Base-by-base conservation (phyloP, 1,139 yeast species). In the Diutina mesorugosa region DNA sequence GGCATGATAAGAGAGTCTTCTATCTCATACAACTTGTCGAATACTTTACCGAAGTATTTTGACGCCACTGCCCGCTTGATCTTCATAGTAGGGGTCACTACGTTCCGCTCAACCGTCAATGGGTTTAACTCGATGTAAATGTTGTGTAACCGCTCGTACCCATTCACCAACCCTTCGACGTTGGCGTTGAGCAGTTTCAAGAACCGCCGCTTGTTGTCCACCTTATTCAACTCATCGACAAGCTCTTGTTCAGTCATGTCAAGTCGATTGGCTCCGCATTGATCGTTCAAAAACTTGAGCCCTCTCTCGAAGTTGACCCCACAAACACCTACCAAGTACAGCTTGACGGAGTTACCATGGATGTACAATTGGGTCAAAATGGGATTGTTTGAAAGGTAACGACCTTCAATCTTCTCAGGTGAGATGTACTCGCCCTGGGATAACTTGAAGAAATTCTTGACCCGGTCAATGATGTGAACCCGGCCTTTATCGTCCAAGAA, bases 281-380 rank as follows among this genome's bases (percentile, higher is more conserved):
- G 41, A 12, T 48, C 38, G 18, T 32, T 30, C 45, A 50, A 50
- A 6, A 50, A 50, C 65, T 80, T 80, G 63, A 79, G 70, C 14
- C 53, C 53, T 12, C 53, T 26, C 4, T 50, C 53, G 12, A 50
- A 50, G 30, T 41, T 16, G 59, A 86, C 72, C 26, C 91, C 91
- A 48, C 81, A 70, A 57, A 87, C 69, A 14, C 62, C 67, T 29
- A 64, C 67, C 58, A 63, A 58, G 56, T 52, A 63, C 45, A 41
- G 59, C 58, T 54, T 59, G 47, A 54, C 56, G 55, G 21, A 65
- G 58, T 84, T 83, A n/a, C 95, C 95, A 64, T 85, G 75, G 29
- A 71, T 69, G 58, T 65, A 75, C 21, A 73, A 60, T 64, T 75
- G 79, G 38, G 65, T 62, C 45, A 73, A 61, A 32, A 65, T 57